Conservation (phyloP, 306 rosid species). For the Boehmeria nivea region DNA sequence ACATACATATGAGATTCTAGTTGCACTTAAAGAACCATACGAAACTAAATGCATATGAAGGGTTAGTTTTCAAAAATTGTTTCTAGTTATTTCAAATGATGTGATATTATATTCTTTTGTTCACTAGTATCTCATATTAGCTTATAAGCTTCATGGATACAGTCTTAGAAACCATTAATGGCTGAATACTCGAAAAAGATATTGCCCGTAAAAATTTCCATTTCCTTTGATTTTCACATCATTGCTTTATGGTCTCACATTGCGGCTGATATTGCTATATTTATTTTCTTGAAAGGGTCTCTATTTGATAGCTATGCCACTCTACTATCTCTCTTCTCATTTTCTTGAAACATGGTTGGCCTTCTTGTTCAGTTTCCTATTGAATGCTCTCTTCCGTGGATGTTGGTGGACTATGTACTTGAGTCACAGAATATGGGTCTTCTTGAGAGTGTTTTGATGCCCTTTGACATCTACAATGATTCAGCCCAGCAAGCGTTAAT, state of each 20-base stretch:
- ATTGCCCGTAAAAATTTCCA: not conserved
- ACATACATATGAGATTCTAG: not conserved
- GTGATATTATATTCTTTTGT: not conserved
- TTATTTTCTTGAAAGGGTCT: not conserved
- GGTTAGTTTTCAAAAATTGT: not conserved
- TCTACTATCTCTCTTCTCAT: not conserved
- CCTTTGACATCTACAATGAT: conserved; percentile 90
- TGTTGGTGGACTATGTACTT: conserved; percentile 88
- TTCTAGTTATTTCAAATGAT: not conserved
- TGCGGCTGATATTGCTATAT: not conserved
- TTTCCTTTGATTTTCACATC: not conserved
- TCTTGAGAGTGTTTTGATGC: conserved; percentile 85
- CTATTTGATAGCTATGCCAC: not conserved
- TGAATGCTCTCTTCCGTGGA: conserved; percentile 99
- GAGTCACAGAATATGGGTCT: conserved; percentile 87
- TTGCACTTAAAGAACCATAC: too few species aligned
- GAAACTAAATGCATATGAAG: too few species aligned
- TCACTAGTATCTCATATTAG: not conserved
- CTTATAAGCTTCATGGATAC: not conserved
- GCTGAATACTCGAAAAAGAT: not conserved
- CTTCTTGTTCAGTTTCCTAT: conserved; percentile 66
- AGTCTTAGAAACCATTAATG: not conserved
- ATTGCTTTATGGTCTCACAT: not conserved
- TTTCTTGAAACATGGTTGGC: conserved; percentile 24
- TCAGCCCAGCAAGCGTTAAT: conserved; percentile 95